These are phyloP conservation scores for Bipolaris zeicola DNA, from an alignment of 2,329 filamentous ascomycete species.

Conservation along the genomic window DNA sequence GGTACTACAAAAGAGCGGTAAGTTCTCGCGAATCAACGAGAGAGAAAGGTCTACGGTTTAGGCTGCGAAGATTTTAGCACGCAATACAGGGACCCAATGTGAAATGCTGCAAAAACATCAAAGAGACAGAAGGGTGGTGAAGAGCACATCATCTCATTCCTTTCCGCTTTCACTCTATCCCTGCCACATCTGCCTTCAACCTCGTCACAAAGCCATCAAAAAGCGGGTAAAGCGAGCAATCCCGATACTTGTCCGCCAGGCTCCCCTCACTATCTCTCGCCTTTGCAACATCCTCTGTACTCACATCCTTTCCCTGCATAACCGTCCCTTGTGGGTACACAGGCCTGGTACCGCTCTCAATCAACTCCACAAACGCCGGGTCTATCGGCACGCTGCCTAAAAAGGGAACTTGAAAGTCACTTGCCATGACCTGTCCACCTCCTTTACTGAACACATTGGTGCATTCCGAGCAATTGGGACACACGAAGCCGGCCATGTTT, in stretches of 20 bases:
- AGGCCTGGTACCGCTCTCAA: constrained; percentile 74
- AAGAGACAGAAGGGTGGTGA: not conserved
- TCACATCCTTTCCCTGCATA: constrained; percentile 42
- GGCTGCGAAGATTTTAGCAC: too few species aligned
- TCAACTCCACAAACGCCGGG: constrained; percentile 83
- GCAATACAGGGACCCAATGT: not conserved
- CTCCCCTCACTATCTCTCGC: constrained; percentile 43
- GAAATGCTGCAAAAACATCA: not conserved
- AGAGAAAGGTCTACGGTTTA: too few species aligned
- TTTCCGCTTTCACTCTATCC: constrained; percentile 6
- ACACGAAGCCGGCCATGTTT: constrained; percentile 96
- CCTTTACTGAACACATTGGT: constrained; percentile 93
- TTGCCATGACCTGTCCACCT: constrained; percentile 86
- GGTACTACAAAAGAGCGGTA: too few species aligned
- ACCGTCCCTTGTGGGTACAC: constrained; percentile 71
- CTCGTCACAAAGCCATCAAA: constrained; percentile 68
- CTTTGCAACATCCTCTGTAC: constrained; percentile 13
- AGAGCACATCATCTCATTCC: not conserved
- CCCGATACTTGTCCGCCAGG: constrained; percentile 73
- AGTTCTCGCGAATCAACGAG: too few species aligned
- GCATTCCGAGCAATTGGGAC: constrained; percentile 76
- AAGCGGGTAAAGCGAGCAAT: constrained; percentile 71
- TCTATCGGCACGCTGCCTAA: constrained; percentile 90
- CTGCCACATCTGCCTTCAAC: constrained; percentile 50
- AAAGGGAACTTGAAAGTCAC: constrained; percentile 82